phyloP scores from a whole-genome alignment of 2,329 filamentous ascomycete species.

The Talaromyces atroroseus region DNA sequence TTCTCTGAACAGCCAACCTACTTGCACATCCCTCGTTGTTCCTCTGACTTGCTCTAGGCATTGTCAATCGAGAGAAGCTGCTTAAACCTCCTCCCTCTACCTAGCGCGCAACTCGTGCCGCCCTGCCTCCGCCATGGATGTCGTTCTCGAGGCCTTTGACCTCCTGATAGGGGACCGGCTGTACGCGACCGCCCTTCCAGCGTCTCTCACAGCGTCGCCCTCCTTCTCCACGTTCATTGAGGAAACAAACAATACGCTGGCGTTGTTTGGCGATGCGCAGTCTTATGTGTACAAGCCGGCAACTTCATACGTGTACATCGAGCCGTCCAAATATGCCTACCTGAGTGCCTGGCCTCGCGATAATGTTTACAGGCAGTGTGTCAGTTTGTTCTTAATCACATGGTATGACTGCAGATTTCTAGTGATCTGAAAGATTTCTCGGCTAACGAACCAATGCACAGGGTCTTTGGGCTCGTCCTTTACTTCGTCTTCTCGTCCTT shows the following conservation, averaged over 20 bases:
- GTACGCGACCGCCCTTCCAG: slow-evolving; percentile 68
- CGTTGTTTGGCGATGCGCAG: slow-evolving; percentile 49
- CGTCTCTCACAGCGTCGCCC: slow-evolving; percentile 48
- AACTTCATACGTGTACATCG: slow-evolving; percentile 61
- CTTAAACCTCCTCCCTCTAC: not conserved
- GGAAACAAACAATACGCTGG: slow-evolving; percentile 51
- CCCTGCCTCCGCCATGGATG: slow-evolving; percentile 64
- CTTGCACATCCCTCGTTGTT: not conserved
- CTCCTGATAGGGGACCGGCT: slow-evolving; percentile 73
- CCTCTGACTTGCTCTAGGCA: not conserved
- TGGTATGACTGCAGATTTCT: slow-evolving; percentile 53
- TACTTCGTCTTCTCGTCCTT: slow-evolving; percentile 81
- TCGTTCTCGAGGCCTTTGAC: slow-evolving; percentile 81
- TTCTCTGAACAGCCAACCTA: not conserved
- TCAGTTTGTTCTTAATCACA: slow-evolving; percentile 76
- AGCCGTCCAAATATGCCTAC: slow-evolving; percentile 71
- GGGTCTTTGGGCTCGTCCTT: slow-evolving; percentile 76
- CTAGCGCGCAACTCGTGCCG: not conserved
- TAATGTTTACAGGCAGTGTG: slow-evolving; percentile 66
- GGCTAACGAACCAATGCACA: slow-evolving; percentile 33
- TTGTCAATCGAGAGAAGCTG: not conserved
- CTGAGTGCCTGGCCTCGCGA: slow-evolving; percentile 72
- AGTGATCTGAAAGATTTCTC: not conserved
- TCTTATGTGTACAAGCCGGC: slow-evolving; percentile 61
- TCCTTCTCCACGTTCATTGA: slow-evolving; percentile 45